Conservation (phyloP, 306 rosid genomes). For the Adenanthera pavonina region DNA sequence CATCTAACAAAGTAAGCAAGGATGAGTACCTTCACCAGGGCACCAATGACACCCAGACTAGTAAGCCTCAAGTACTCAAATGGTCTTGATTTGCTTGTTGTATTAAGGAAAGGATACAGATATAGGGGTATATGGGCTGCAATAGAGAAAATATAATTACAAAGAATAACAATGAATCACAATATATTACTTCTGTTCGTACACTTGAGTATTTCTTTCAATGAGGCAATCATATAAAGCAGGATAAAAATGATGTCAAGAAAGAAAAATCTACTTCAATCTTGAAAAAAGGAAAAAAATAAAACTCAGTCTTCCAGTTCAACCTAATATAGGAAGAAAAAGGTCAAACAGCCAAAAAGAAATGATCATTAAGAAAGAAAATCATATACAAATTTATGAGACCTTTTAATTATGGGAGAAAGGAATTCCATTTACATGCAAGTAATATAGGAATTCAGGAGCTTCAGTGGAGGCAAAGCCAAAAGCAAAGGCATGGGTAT, state of each 20-base stretch:
- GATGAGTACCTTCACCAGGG: constrained; percentile 78
- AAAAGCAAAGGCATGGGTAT: neutral
- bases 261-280: neutral
- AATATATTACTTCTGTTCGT: neutral
- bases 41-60: constrained; percentile 90
- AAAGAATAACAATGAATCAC: neutral
- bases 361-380: neutral
- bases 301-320: neutral
- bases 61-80: constrained; percentile 87
- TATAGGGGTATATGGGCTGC: constrained; percentile 86
- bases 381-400: neutral
- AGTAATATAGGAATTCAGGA: constrained; percentile 7
- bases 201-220: neutral
- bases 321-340: neutral
- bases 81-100: constrained; percentile 76
- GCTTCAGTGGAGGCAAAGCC: neutral
- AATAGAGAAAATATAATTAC: constrained; percentile 37
- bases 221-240: neutral
- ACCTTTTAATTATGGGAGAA: neutral
- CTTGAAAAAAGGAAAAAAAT: neutral
- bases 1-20: constrained; percentile 32
- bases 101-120: constrained; percentile 83
- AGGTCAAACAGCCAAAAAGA: neutral
- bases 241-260: neutral
- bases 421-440: constrained; percentile 18